phyloP scores from a whole-genome alignment of 208 protist genomes.

The Wallacemonas sp. region DNA sequence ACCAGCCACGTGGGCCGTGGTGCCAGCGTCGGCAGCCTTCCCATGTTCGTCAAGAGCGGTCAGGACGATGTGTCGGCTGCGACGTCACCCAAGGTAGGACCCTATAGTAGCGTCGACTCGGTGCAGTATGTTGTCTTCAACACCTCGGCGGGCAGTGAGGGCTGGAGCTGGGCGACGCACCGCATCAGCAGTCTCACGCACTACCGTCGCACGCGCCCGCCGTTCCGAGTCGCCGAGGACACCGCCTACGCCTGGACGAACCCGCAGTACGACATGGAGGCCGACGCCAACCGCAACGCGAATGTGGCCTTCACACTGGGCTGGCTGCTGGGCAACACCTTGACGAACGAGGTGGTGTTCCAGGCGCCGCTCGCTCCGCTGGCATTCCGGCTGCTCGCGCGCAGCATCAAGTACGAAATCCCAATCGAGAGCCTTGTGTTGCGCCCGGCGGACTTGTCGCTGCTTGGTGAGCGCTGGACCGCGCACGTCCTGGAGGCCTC shows the following conservation, averaged over 20 bases:
- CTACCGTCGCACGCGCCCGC: constrained; percentile 29
- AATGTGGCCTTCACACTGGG: constrained; percentile 40
- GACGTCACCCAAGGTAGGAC: neutral
- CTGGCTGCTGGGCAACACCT: constrained; percentile 48
- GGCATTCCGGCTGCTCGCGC: constrained; percentile 45
- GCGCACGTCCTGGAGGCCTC: constrained; percentile 20
- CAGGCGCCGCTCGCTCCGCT: constrained; percentile 49
- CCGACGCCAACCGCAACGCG: neutral
- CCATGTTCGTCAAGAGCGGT: neutral
- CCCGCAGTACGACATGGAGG: constrained; percentile 19
- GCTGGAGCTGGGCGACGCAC: neutral
- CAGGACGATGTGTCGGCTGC: neutral
- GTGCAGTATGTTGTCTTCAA: constrained; percentile 15
- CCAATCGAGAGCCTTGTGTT: constrained; percentile 19
- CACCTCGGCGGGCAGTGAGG: constrained; percentile 1
- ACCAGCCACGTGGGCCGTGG: no score
- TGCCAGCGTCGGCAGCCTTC: neutral
- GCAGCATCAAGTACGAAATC: constrained; percentile 28
- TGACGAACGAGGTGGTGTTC: constrained; percentile 44
- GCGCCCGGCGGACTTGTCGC: constrained; percentile 29
- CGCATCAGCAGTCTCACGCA: constrained; percentile 24
- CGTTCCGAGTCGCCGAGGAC: constrained; percentile 11
- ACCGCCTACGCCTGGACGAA: constrained; percentile 42
- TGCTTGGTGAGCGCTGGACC: constrained; percentile 28
- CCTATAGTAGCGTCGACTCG: constrained; percentile 1